These are phyloP conservation scores for Waltiozyma sp. DNA, from an alignment of 1,139 yeast species.

Conservation along the genomic window DNA sequence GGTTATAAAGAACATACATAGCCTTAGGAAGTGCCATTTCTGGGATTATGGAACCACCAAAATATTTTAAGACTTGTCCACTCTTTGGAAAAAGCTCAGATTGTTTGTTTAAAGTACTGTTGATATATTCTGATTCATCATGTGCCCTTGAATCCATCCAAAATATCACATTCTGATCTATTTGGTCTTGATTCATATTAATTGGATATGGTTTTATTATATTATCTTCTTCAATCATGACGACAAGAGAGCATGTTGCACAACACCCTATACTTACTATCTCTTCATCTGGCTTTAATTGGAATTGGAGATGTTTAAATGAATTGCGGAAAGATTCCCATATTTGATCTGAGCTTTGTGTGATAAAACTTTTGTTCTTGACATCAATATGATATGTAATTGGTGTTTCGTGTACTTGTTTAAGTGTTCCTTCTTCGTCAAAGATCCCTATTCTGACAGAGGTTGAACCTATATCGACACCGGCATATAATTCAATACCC, in stretches of 20 bases:
- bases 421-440: conserved; percentile 11
- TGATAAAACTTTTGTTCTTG: conserved; percentile 18
- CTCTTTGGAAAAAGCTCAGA: too few relatives aligned
- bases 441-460: conserved; percentile 31
- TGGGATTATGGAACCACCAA: conserved; percentile 40
- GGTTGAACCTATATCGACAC: conserved; percentile 47
- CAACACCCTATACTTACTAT: conserved; percentile 24
- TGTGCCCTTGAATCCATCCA: conserved; percentile 50
- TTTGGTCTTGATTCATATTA: conserved; percentile 17
- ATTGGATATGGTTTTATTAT: conserved; percentile 21
- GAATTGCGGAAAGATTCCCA: conserved; percentile 17
- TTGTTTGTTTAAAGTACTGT: conserved; percentile 16
- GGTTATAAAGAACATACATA: conserved; percentile 26
- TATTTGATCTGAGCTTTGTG: conserved; percentile 36
- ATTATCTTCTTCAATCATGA: conserved; percentile 18
- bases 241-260: conserved; percentile 48
- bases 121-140: conserved; percentile 26
- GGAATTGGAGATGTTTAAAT: conserved; percentile 10
- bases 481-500: conserved; percentile 15
- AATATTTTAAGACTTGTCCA: conserved; percentile 12
- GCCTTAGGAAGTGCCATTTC: conserved; percentile 51
- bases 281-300: not conserved
- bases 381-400: conserved; percentile 20
- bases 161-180: conserved; percentile 33
- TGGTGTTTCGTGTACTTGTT: conserved; percentile 11